These are phyloP conservation scores for Stagonosporopsis chrysanthemi DNA, from an alignment of 2,329 filamentous ascomycete species.

Conservation along the genomic window DNA sequence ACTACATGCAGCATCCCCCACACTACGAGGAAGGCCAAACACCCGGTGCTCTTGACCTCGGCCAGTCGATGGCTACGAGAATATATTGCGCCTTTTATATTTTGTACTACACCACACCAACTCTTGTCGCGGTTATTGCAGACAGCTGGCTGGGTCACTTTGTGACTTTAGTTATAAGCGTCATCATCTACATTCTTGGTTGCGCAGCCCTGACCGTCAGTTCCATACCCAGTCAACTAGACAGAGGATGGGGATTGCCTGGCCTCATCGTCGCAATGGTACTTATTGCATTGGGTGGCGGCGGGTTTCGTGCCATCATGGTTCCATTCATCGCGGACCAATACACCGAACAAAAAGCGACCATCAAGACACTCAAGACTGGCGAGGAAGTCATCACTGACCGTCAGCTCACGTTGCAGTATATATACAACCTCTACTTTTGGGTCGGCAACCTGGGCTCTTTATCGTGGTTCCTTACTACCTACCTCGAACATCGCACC, in stretches of 20 bases:
- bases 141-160: conserved; percentile 53
- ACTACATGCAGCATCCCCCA: conserved; percentile 53
- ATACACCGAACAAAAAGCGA: conserved; percentile 34
- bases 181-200: conserved; percentile 39
- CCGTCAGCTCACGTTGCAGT: conserved; percentile 46
- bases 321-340: conserved; percentile 50
- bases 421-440: conserved; percentile 52
- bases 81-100: conserved; percentile 65
- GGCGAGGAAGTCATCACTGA: conserved; percentile 48
- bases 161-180: conserved; percentile 44
- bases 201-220: conserved; percentile 33
- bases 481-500: conserved; percentile 71
- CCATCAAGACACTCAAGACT: conserved; percentile 30
- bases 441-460: conserved; percentile 69
- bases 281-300: conserved; percentile 51
- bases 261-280: conserved; percentile 42
- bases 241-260: conserved; percentile 35
- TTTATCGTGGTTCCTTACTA: conserved; percentile 68
- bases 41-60: conserved; percentile 43
- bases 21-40: conserved; percentile 40
- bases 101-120: conserved; percentile 54
- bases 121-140: conserved; percentile 48
- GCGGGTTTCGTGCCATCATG: conserved; percentile 48
- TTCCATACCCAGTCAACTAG: conserved; percentile 27
- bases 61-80: conserved; percentile 56